Conservation (phyloP, 2,329 filamentous ascomycete genomes). For the Diaporthe sp. region DNA sequence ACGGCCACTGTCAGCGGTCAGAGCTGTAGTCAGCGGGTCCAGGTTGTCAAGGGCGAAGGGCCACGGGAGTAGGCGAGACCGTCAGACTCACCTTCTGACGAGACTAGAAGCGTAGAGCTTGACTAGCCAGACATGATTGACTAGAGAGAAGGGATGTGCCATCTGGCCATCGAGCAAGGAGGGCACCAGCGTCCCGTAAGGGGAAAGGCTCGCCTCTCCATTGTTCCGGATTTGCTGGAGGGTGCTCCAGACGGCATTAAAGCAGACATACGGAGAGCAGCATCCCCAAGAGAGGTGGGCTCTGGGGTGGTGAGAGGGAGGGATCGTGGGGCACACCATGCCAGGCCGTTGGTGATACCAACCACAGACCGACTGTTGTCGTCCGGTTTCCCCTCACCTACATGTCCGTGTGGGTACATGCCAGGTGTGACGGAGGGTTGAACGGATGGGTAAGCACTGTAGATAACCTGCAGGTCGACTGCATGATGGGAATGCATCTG, state of each 20-base stretch:
- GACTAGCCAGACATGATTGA: background rate
- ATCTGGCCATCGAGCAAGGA: constrained; percentile 11
- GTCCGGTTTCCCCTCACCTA: constrained; percentile 28
- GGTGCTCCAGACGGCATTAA: background rate
- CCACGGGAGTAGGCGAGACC: constrained; percentile 27
- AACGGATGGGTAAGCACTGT: constrained; percentile 22
- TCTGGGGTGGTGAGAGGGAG: background rate
- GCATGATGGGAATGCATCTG: constrained; percentile 30
- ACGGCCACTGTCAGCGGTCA: constrained; percentile 28
- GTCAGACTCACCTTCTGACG: constrained; percentile 17
- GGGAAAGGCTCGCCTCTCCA: constrained; percentile 19
- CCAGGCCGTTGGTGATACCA: constrained; percentile 14
- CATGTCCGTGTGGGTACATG: constrained; percentile 14
- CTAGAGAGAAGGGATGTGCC: constrained; percentile 28
- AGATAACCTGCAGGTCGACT: constrained; percentile 25
- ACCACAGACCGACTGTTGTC: constrained; percentile 31
- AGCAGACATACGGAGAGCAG: background rate
- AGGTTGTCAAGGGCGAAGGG: constrained; percentile 31
- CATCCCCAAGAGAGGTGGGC: constrained; percentile 1
- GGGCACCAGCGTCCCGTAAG: constrained; percentile 5
- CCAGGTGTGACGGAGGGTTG: constrained; percentile 20
- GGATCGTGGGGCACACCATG: constrained; percentile 6
- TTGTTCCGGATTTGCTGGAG: constrained; percentile 13
- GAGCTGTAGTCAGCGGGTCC: background rate
- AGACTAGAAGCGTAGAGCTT: constrained; percentile 20